Conservation (phyloP, 108 stramenopile genomes). For the Stephanodiscus minutulus region DNA sequence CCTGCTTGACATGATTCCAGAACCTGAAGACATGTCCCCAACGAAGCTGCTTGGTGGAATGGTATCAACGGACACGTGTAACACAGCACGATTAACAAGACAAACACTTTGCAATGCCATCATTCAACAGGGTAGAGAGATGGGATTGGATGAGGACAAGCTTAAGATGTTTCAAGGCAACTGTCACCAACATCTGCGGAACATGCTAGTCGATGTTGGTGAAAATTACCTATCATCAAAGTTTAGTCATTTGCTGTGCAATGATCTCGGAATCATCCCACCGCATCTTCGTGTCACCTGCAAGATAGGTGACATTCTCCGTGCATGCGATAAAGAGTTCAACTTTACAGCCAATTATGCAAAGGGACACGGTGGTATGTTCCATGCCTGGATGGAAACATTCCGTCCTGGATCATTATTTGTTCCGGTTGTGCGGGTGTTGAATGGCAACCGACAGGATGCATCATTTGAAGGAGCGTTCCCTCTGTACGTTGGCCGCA, state of each 20-base stretch:
- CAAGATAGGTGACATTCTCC: neutral
- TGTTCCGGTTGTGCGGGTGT: neutral
- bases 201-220: neutral
- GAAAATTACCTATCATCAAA: neutral
- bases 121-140: neutral
- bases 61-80: neutral
- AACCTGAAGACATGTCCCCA: neutral
- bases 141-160: neutral
- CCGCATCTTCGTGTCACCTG: conserved; percentile 14
- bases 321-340: conserved; percentile 11
- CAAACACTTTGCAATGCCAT: neutral
- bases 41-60: neutral
- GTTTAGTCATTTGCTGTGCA: conserved; percentile 1
- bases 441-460: conserved; percentile 15
- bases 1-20: neutral
- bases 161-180: neutral
- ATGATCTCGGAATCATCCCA: conserved; percentile 10
- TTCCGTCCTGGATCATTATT: conserved; percentile 3
- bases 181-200: conserved; percentile 3
- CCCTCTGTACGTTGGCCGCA: neutral
- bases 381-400: neutral
- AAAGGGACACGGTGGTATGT: neutral
- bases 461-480: conserved; percentile 17
- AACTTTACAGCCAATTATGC: neutral
- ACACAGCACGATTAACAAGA: neutral